Conservation (phyloP, 257 asterid genomes). For the Eustoma russellianum region DNA sequence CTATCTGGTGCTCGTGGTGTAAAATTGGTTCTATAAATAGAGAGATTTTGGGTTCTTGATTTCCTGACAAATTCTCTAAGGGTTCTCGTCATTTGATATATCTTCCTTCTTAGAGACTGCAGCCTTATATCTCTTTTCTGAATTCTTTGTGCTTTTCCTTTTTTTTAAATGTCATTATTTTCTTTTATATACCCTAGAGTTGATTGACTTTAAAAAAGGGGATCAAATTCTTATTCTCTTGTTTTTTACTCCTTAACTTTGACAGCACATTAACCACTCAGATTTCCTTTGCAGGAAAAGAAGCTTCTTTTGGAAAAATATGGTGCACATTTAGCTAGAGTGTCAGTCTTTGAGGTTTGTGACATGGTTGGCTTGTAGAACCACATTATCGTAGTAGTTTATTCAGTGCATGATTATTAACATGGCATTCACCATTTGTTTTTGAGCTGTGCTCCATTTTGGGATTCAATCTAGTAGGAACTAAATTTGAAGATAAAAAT, state of each 20-base stretch:
- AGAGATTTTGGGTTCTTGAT: too few species aligned
- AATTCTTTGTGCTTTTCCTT: conserved; percentile 18
- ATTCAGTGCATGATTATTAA: too few species aligned
- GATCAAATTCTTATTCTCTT: background rate
- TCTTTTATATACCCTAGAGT: background rate
- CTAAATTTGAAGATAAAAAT: too few species aligned
- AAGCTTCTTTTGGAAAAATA: conserved; percentile 81
- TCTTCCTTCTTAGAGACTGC: too few species aligned
- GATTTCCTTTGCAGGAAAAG: conserved; percentile 56
- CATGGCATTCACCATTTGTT: too few species aligned
- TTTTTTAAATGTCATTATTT: conserved; percentile 1
- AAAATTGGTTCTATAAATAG: too few species aligned
- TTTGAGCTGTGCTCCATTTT: background rate
- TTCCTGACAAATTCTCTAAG: too few species aligned
- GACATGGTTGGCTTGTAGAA: background rate
- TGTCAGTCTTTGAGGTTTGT: conserved; percentile 88
- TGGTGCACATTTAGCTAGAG: conserved; percentile 84
- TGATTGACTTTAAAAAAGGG: too few species aligned
- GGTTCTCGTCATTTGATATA: too few species aligned
- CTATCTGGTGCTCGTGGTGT: too few species aligned
- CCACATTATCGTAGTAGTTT: background rate
- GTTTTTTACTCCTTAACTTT: background rate
- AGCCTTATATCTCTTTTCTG: too few species aligned
- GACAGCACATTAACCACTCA: background rate
- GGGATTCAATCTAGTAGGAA: background rate